Evolutionary conservation across 75 land plant species (phyloP).

Genomic region (Selaginella tamariscina): DNA sequence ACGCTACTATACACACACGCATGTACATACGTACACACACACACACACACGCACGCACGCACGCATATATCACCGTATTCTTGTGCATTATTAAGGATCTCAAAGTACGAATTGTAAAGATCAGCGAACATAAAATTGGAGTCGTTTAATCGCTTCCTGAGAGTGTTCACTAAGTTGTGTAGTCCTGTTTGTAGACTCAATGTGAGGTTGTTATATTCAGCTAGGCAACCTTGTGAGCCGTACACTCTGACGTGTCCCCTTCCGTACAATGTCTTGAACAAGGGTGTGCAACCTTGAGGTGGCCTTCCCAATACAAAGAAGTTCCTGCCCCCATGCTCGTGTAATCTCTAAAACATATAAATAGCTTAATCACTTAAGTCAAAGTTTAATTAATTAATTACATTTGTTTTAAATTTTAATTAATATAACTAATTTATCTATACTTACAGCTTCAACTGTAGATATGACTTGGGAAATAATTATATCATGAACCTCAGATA

Average conservation of each 20-base stretch:
- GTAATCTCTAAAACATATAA: too few species aligned
- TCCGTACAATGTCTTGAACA: background rate
- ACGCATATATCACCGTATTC: background rate
- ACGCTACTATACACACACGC: background rate
- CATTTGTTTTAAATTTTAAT: too few species aligned
- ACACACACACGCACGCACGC: background rate
- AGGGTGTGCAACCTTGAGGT: background rate
- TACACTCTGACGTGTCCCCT: background rate
- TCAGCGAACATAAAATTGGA: background rate
- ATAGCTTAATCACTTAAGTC: too few species aligned
- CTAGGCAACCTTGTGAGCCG: background rate
- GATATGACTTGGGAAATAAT: too few species aligned
- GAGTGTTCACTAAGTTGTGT: background rate
- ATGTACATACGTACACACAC: background rate
- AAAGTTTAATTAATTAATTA: too few species aligned
- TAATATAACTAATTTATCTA: too few species aligned
- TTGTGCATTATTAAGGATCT: background rate
- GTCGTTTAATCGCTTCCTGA: background rate
- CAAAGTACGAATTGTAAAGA: background rate
- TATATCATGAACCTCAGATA: too few species aligned
- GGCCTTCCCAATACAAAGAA: background rate
- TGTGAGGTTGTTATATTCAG: background rate
- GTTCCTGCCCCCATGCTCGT: background rate
- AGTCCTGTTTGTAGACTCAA: background rate
- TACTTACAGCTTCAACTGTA: too few species aligned